Conservation (phyloP, 179 eudicot species). For the Spinacia oleracea region DNA sequence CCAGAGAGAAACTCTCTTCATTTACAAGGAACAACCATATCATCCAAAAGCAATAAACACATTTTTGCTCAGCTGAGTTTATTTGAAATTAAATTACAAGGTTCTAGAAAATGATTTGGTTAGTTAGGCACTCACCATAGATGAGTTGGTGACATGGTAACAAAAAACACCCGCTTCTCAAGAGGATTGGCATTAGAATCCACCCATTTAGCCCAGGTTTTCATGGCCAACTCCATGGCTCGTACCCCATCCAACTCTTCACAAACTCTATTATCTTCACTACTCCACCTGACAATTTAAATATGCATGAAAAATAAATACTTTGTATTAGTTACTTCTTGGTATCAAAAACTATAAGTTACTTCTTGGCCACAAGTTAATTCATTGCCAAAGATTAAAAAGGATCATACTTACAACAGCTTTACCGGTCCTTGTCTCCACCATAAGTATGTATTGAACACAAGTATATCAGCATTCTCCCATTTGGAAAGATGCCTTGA, state of each 20-base stretch:
- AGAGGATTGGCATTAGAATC: constrained; percentile 53
- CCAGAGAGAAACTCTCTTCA: not conserved
- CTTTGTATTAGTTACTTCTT: not conserved
- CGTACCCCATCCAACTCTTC: constrained; percentile 70
- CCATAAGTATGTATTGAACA: constrained; percentile 91
- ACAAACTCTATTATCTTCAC: constrained; percentile 61
- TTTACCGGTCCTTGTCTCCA: constrained; percentile 97
- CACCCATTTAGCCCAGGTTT: constrained; percentile 89
- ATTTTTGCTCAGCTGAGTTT: not conserved
- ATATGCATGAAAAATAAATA: constrained; percentile 3
- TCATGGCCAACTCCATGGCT: constrained; percentile 95
- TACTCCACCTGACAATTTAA: constrained; percentile 61
- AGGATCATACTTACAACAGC: constrained; percentile 62
- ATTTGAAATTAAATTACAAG: not conserved
- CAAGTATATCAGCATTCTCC: constrained; percentile 81
- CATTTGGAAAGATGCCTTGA: constrained; percentile 73
- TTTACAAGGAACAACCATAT: not conserved
- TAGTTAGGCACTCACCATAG: constrained; percentile 45
- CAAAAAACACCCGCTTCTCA: constrained; percentile 72
- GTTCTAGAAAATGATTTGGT: not conserved
- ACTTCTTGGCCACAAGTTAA: not conserved
- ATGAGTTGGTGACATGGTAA: constrained; percentile 99
- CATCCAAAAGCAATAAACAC: constrained; percentile 7
- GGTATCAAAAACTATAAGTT: not conserved
- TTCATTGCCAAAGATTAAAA: constrained; percentile 6